Evolutionary conservation across 371 early-diverging fungal species (phyloP).

Genomic region (Lichtheimia ornata): DNA sequence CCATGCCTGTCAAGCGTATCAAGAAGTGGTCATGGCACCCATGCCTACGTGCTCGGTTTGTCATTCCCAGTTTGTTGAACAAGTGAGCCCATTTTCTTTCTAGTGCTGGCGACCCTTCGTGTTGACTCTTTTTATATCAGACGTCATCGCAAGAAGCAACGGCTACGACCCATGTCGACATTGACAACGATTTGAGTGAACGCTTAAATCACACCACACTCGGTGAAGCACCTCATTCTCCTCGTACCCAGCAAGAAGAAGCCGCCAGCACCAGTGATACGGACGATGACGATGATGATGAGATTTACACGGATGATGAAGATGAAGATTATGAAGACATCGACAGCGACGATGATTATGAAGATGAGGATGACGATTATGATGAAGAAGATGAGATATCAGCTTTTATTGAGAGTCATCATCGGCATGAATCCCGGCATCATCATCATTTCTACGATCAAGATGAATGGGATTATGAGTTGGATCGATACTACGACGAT

Average conservation of each 20-base stretch:
- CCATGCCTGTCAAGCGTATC: slow-evolving; percentile 4
- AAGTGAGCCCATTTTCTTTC: slow-evolving; percentile 1
- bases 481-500: background rate
- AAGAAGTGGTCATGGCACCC: background rate
- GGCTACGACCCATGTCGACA: background rate
- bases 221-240: background rate
- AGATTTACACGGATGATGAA: background rate
- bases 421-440: background rate
- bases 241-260: background rate
- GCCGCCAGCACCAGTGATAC: background rate
- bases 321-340: background rate
- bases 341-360: background rate
- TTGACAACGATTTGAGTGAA: background rate
- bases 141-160: no score
- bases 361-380: background rate
- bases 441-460: background rate
- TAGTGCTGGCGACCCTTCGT: no score
- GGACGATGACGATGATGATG: background rate
- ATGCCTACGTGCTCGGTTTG: background rate
- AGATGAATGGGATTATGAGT: background rate
- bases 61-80: slow-evolving; percentile 10
- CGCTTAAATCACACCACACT: background rate
- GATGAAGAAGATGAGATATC: background rate
- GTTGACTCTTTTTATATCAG: background rate
- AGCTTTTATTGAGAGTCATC: background rate